Base-by-base conservation (phyloP, 768 basidiomycete genomes). In the Suillus ampliporus region DNA sequence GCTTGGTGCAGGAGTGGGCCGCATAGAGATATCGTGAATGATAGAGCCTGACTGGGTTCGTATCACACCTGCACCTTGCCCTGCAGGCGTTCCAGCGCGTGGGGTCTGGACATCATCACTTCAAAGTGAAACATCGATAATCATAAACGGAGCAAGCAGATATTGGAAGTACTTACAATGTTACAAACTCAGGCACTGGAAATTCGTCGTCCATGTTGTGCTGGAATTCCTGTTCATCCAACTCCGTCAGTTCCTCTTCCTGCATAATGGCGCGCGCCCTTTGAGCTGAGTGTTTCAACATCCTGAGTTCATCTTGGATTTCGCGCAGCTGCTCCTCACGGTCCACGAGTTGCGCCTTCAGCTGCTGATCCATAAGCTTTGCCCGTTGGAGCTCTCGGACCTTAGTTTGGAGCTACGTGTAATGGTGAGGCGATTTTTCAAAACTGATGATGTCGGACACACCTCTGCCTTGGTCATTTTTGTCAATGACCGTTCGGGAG, bases 1-100 rank as follows among this genome's bases (percentile, higher is more conserved):
- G 65, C 78, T 84, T 37, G 83, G 82, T 23, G 82, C 82, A 58
- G 84, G 84, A 1, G 84, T 85, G 11, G 83, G 83, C 26, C 76
- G 83, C 64, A 81, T 81, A 72, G 81, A 84, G 40, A 82, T 44
- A 38, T 76, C 68, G 52, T 80, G 77, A 61, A 85, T 84, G 52
- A 77, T 65, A 4, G 85, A 82, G 3, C 84, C 84, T 11, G 83
- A 83, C 60, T 78, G 76, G 8, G 84, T 83, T 41, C 81, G 75
- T 31, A 70, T 74, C 40, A 78, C 58, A 38, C 67, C 64, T 56
- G 37, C 44, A 63, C 28, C 17, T 35, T 19, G 38, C 23, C 23
- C 46, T 23, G 23, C 13, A 6, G 54, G 54, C 17, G 23, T 40
- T 40, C 37, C 54, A 38, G 53, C 37, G 21, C 23, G 37, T 38